These are phyloP conservation scores for Leucoagaricus sp. DNA, from an alignment of 1,284 basidiomycete species.

Conservation along the genomic window DNA sequence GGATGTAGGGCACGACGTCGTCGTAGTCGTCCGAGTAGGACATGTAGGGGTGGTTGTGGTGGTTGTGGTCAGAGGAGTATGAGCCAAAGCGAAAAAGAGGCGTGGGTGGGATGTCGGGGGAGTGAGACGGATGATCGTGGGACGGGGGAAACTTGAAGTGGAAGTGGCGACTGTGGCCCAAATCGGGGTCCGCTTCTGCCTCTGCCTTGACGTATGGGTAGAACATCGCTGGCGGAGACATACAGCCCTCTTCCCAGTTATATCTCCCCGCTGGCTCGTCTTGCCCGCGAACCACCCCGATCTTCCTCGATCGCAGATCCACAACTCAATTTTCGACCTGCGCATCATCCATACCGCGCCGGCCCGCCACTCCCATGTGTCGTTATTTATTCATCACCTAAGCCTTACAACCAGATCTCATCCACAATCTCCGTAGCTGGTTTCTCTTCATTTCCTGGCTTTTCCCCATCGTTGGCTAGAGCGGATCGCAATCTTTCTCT, in stretches of 20 bases:
- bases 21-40: slow-evolving; percentile 55
- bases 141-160: slow-evolving; percentile 37
- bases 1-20: slow-evolving; percentile 25
- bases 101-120: slow-evolving; percentile 29
- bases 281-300: slow-evolving; percentile 7
- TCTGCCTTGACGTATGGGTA: slow-evolving; percentile 34
- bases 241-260: not conserved
- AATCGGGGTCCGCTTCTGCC: slow-evolving; percentile 39
- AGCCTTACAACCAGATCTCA: not conserved
- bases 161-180: slow-evolving; percentile 36
- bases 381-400: not conserved
- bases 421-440: not conserved
- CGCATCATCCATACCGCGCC: not conserved
- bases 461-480: no score
- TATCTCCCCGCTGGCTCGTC: slow-evolving; percentile 9
- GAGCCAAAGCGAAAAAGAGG: slow-evolving; percentile 36
- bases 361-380: slow-evolving; percentile 1
- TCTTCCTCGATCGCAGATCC: slow-evolving; percentile 13
- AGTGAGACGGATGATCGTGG: slow-evolving; percentile 30
- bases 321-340: slow-evolving; percentile 9
- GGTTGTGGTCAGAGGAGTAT: slow-evolving; percentile 19
- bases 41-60: slow-evolving; percentile 27
- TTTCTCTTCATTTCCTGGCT: no score
- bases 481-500: no score
- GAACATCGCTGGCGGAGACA: slow-evolving; percentile 13